phyloP scores from a whole-genome alignment of 208 protist genomes.

The Porcisia hertigi region DNA sequence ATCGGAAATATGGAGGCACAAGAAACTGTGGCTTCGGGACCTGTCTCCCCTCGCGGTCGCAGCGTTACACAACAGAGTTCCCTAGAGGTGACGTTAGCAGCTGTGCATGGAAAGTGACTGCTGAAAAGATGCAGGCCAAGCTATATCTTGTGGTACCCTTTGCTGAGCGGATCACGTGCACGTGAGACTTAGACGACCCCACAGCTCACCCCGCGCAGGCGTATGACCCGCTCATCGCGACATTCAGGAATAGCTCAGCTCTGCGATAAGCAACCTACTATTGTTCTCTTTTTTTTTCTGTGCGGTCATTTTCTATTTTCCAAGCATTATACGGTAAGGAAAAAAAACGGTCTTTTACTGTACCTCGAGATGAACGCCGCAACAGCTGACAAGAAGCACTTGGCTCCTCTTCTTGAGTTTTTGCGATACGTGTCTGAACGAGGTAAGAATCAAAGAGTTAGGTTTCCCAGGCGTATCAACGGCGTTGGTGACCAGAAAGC shows the following conservation, averaged over 20 bases:
- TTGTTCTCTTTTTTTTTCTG: background rate
- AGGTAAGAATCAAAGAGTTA: background rate
- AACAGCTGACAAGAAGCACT: conserved; percentile 25
- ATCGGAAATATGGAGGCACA: too few relatives aligned
- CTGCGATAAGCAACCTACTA: background rate
- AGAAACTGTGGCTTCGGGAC: too few relatives aligned
- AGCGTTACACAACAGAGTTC: too few relatives aligned
- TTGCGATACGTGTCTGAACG: conserved; percentile 30
- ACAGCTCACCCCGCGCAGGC: too few relatives aligned
- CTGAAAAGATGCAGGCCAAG: too few relatives aligned
- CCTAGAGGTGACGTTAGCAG: too few relatives aligned
- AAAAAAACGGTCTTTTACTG: background rate
- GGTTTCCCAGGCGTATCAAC: conserved; percentile 35
- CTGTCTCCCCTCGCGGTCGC: too few relatives aligned
- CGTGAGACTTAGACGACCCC: too few relatives aligned
- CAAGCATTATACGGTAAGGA: background rate
- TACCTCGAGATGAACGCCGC: background rate
- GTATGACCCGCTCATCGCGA: too few relatives aligned
- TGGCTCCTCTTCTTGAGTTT: conserved; percentile 51
- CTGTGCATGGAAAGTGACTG: too few relatives aligned
- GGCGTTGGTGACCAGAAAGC: background rate
- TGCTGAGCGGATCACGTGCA: too few relatives aligned
- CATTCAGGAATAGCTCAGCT: background rate
- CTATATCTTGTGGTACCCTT: too few relatives aligned
- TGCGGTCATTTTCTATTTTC: background rate